Percentiles rank a stretch among this genome's conserved stretches.
These are phyloP conservation scores for Sicyos baderoa DNA, from an alignment of 306 rosid genomes.

Conservation along the genomic window DNA sequence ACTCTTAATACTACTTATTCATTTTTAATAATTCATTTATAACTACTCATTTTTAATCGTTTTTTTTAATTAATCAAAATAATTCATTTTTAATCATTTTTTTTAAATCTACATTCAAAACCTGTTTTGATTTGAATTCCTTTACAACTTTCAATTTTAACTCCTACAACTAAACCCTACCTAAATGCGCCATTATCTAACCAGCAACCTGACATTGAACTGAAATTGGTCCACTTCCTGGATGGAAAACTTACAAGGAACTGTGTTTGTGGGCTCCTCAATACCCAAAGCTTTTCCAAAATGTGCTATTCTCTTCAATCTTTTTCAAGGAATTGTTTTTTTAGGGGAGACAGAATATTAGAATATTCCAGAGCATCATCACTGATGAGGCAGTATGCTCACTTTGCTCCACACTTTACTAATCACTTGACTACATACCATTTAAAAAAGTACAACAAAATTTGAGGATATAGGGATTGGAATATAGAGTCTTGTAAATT, in stretches of 20 bases:
- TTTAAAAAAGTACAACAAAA: no score
- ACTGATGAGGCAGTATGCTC: background rate
- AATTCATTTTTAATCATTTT: no score
- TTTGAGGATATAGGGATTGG: no score
- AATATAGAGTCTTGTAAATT: no score
- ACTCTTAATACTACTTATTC: no score
- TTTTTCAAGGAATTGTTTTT: background rate
- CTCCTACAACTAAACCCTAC: no score
- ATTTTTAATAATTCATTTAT: no score
- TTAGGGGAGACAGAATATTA: slow-evolving; percentile 1
- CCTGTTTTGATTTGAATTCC: no score
- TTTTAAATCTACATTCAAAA: no score
- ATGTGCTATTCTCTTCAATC: background rate
- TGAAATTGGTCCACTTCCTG: background rate
- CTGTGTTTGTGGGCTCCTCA: background rate
- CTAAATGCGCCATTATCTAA: background rate
- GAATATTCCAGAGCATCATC: slow-evolving; percentile 5
- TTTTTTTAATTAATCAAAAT: no score
- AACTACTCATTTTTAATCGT: no score
- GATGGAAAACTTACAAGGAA: background rate
- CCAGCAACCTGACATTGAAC: background rate
- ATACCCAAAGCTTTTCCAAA: background rate
- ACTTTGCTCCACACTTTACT: background rate
- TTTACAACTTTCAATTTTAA: no score
- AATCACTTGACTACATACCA: background rate